phyloP scores from a whole-genome alignment of 208 protist species.

The Acanthamoeba sp. region DNA sequence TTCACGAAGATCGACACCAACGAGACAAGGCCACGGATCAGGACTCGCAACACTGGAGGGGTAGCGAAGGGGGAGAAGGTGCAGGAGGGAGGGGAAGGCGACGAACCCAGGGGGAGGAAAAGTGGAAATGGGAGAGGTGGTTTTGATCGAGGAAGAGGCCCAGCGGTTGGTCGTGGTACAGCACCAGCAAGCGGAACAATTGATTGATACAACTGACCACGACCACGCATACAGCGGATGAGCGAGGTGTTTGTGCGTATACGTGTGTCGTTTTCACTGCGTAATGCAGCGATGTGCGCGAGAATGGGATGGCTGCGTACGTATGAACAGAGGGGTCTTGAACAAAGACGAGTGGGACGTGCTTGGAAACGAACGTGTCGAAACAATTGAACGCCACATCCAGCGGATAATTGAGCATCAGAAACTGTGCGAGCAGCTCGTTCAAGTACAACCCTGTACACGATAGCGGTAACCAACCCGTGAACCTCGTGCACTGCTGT shows the following conservation, averaged over 20 bases:
- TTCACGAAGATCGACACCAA: too few species aligned
- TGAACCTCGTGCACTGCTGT: too few species aligned
- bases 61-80: background rate
- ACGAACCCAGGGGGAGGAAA: conserved; percentile 17
- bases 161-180: conserved; percentile 46
- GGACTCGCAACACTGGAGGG: too few species aligned
- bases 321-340: conserved; percentile 20
- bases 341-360: background rate
- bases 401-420: conserved; percentile 23
- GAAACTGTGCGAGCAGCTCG: background rate
- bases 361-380: conserved; percentile 7
- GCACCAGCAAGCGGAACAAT: conserved; percentile 59
- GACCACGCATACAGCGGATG: background rate
- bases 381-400: conserved; percentile 17
- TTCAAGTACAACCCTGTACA: background rate
- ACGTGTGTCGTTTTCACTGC: too few species aligned
- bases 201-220: conserved; percentile 41
- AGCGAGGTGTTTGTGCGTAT: too few species aligned
- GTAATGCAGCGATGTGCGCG: too few species aligned
- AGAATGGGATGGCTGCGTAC: background rate
- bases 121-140: background rate
- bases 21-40: too few species aligned
- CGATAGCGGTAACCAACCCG: too few species aligned
- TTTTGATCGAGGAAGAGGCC: conserved; percentile 46
- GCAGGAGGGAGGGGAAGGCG: background rate